These are phyloP conservation scores for Trichosanthes truncata DNA, from an alignment of 306 rosid genomes.

Conservation along the genomic window DNA sequence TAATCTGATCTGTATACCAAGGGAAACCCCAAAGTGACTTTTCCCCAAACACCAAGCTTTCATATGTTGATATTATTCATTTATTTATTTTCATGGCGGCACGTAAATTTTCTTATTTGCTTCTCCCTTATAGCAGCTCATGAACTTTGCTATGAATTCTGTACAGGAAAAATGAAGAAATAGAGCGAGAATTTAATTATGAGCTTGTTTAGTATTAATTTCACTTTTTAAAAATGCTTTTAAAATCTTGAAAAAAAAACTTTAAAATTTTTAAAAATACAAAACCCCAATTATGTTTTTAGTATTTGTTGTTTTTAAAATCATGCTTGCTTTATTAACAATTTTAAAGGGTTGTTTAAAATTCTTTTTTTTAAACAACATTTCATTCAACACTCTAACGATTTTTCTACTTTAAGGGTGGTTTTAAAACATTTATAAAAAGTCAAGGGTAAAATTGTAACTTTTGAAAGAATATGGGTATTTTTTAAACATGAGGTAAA, in stretches of 20 bases:
- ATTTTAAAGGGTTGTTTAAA: too few relatives aligned
- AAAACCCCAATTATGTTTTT: too few relatives aligned
- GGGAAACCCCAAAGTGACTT: background rate
- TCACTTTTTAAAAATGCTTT: background rate
- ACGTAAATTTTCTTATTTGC: background rate
- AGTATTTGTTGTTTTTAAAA: too few relatives aligned
- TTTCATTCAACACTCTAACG: too few relatives aligned
- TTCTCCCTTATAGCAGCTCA: conserved; percentile 35
- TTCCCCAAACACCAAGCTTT: background rate
- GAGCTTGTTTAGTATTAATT: background rate
- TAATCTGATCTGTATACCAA: background rate
- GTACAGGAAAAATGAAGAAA: background rate
- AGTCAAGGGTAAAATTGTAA: too few relatives aligned
- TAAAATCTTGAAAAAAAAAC: background rate
- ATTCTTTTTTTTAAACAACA: too few relatives aligned
- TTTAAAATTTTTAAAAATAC: too few relatives aligned
- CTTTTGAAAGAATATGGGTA: too few relatives aligned
- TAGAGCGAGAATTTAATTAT: background rate
- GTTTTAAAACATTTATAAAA: too few relatives aligned
- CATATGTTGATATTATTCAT: background rate
- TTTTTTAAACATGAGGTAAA: too few relatives aligned
- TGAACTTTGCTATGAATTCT: conserved; percentile 45
- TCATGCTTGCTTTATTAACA: too few relatives aligned
- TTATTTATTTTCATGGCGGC: background rate
- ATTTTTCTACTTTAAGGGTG: too few relatives aligned